A percentile compares a stretch with the other conserved stretches of the same genome.
Evolutionary conservation across 495 filamentous ascomycete species (phyloP).

Genomic region (Aspergillus biplanus): DNA sequence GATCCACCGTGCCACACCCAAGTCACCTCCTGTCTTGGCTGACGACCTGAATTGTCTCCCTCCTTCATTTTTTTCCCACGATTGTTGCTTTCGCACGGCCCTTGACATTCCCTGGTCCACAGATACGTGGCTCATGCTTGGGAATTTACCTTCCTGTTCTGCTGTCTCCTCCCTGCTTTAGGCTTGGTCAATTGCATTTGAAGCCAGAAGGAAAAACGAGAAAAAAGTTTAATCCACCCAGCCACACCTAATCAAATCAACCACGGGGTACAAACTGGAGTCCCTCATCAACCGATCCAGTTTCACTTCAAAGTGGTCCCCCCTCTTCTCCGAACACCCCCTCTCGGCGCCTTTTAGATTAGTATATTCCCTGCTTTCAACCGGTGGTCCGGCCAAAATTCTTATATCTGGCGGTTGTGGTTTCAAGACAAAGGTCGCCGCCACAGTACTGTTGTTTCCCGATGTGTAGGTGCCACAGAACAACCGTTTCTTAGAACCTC

Average conservation of each 20-base stretch:
- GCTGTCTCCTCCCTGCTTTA: background rate
- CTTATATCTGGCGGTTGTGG: slow-evolving; percentile 15
- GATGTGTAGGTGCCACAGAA: slow-evolving; percentile 26
- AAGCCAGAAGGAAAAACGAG: background rate
- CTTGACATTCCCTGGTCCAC: background rate
- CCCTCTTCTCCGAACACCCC: background rate
- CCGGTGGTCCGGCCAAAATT: background rate
- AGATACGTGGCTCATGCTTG: slow-evolving; percentile 13
- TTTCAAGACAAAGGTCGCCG: slow-evolving; percentile 14
- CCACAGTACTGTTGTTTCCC: slow-evolving; percentile 21
- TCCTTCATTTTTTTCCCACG: background rate
- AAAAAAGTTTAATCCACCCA: slow-evolving; percentile 1
- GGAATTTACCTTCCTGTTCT: background rate
- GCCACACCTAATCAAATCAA: background rate
- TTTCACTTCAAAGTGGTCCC: background rate
- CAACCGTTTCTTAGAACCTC: slow-evolving; percentile 7
- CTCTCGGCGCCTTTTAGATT: slow-evolving; percentile 1
- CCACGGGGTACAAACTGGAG: background rate
- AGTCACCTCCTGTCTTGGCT: background rate
- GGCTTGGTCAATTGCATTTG: background rate
- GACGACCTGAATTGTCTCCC: background rate
- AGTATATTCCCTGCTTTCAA: background rate
- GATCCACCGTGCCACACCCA: background rate
- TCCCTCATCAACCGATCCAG: background rate
- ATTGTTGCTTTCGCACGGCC: slow-evolving; percentile 1